A percentile compares a stretch with the other conserved stretches of the same genome.
These are phyloP conservation scores for Candida oleophila DNA, from an alignment of 805 yeast genomes.

Conservation along the genomic window DNA sequence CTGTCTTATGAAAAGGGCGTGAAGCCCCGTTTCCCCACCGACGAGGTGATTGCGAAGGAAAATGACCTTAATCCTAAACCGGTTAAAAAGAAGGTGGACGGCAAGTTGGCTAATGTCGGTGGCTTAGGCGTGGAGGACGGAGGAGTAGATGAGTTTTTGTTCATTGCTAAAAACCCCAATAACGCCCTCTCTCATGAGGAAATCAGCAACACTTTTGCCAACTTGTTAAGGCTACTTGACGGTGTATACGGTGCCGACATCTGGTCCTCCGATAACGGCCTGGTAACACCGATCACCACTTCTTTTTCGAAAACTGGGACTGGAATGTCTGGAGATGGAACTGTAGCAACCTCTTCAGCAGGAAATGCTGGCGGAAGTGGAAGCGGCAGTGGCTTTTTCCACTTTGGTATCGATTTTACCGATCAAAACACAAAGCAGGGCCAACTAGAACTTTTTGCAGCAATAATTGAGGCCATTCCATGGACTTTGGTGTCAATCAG, in stretches of 20 bases:
- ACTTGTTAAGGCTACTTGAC: conserved; percentile 60
- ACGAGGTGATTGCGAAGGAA: conserved; percentile 31
- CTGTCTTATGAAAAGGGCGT: conserved; percentile 54
- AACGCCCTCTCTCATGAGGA: conserved; percentile 66
- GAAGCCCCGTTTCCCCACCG: conserved; percentile 75
- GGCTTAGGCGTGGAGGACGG: neutral
- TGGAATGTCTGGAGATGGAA: neutral
- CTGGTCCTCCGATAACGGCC: conserved; percentile 16
- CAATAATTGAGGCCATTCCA: conserved; percentile 70
- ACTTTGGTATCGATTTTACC: conserved; percentile 38
- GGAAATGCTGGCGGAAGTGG: conserved; percentile 2
- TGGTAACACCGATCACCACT: conserved; percentile 9
- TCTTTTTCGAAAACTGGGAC: conserved; percentile 16
- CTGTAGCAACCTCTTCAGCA: conserved; percentile 7
- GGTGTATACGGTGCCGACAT: conserved; percentile 45
- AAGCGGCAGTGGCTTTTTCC: conserved; percentile 16
- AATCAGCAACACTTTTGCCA: conserved; percentile 56
- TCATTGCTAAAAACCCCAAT: conserved; percentile 43
- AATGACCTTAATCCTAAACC: conserved; percentile 3
- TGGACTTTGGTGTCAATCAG: conserved; percentile 46
- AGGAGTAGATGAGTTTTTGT: conserved; percentile 27
- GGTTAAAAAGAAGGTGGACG: neutral
- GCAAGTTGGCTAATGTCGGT: neutral
- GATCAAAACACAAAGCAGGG: conserved; percentile 32
- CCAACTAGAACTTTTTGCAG: conserved; percentile 63